phyloP scores from a whole-genome alignment of 768 basidiomycete species.

The Collybia sp. region DNA sequence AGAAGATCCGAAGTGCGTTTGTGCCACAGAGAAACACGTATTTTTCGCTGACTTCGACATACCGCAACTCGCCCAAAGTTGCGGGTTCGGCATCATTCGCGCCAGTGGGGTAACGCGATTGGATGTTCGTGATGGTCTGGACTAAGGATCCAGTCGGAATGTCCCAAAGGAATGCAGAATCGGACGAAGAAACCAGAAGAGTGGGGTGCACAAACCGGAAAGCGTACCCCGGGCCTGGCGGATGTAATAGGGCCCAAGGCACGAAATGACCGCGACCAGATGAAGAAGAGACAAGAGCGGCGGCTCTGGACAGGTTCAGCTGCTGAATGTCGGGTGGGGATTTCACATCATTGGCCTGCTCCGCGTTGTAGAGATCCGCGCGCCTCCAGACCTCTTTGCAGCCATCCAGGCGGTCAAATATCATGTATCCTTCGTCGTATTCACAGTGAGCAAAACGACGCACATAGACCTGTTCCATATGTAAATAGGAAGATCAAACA shows the following conservation, averaged over 20 bases:
- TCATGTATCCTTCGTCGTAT: slow-evolving; percentile 64
- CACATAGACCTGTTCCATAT: slow-evolving; percentile 38
- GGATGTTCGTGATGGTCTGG: slow-evolving; percentile 41
- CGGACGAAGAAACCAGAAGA: slow-evolving; percentile 43
- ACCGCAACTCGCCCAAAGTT: slow-evolving; percentile 39
- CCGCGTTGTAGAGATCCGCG: slow-evolving; percentile 18
- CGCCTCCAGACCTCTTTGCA: slow-evolving; percentile 72
- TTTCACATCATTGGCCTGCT: slow-evolving; percentile 11
- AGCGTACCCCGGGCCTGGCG: slow-evolving; percentile 42
- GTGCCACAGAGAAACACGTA: slow-evolving; percentile 59
- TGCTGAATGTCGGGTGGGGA: slow-evolving; percentile 29
- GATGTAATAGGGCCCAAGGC: slow-evolving; percentile 54
- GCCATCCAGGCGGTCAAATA: slow-evolving; percentile 58
- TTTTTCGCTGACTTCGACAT: slow-evolving; percentile 59
- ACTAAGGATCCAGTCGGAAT: slow-evolving; percentile 44
- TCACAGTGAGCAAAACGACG: slow-evolving; percentile 64
- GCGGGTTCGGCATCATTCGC: neutral
- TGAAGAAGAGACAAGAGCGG: slow-evolving; percentile 4
- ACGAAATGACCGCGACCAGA: slow-evolving; percentile 46
- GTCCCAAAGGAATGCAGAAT: slow-evolving; percentile 58
- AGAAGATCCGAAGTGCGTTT: slow-evolving; percentile 46
- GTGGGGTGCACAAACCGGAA: slow-evolving; percentile 69
- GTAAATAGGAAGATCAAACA: slow-evolving; percentile 4
- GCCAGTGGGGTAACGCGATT: slow-evolving; percentile 10
- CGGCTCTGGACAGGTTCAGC: slow-evolving; percentile 7